A percentile compares a stretch with the other conserved stretches of the same genome.
Evolutionary conservation across 805 yeast genomes (phyloP).

Genomic region (Zygoascus bituminiphila): DNA sequence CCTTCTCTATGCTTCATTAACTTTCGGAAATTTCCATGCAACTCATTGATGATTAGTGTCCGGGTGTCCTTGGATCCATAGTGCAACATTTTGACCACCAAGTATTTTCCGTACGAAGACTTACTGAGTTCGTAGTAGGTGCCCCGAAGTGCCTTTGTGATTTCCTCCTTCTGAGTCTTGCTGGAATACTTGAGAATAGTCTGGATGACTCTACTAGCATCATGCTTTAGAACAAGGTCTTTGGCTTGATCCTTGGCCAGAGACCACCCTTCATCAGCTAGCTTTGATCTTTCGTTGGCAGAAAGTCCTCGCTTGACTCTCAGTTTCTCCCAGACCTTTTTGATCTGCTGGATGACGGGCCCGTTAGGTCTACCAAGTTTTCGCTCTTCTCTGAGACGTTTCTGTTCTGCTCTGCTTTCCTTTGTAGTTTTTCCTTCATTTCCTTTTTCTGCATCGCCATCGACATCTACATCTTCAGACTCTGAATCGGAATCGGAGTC

Average conservation of each 20-base stretch:
- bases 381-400: slow-evolving; percentile 67
- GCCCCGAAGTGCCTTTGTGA: slow-evolving; percentile 64
- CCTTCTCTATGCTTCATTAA: slow-evolving; percentile 96
- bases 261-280: slow-evolving; percentile 79
- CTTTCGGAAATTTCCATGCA: slow-evolving; percentile 85
- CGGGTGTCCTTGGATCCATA: slow-evolving; percentile 83
- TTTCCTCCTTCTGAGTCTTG: slow-evolving; percentile 65
- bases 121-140: slow-evolving; percentile 76
- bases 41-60: slow-evolving; percentile 65
- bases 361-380: slow-evolving; percentile 86
- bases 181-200: slow-evolving; percentile 81
- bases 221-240: slow-evolving; percentile 89
- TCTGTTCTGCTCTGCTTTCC: slow-evolving; percentile 67
- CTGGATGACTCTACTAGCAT: slow-evolving; percentile 93
- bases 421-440: slow-evolving; percentile 34
- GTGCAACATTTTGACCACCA: slow-evolving; percentile 79
- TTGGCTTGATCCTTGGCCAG: slow-evolving; percentile 65
- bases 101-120: slow-evolving; percentile 87
- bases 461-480: slow-evolving; percentile 13
- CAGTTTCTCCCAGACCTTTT: slow-evolving; percentile 82
- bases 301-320: slow-evolving; percentile 80
- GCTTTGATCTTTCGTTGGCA: slow-evolving; percentile 62
- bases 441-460: slow-evolving; percentile 28
- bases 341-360: slow-evolving; percentile 71
- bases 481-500: neutral